phyloP scores from a whole-genome alignment of 2,329 filamentous ascomycete species.

The Fusarium palustre region DNA sequence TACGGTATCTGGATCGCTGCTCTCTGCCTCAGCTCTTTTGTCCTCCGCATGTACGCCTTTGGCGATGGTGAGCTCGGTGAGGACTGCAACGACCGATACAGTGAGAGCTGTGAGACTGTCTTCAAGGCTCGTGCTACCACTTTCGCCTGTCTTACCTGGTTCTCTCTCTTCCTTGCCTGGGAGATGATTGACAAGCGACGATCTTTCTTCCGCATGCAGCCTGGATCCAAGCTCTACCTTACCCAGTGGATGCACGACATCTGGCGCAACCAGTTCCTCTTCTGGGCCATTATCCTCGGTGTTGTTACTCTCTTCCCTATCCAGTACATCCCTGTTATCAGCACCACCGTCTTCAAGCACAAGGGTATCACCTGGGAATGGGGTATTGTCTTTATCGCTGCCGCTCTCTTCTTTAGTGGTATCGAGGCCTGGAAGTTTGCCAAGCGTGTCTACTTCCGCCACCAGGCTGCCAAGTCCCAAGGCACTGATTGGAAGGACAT shows the following conservation, averaged over 20 bases:
- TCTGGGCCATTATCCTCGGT: conserved; percentile 69
- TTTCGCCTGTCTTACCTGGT: conserved; percentile 81
- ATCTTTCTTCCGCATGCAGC: conserved; percentile 80
- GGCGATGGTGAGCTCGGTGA: conserved; percentile 69
- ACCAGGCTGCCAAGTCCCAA: conserved; percentile 36
- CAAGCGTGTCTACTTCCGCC: conserved; percentile 62
- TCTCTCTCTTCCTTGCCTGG: conserved; percentile 81
- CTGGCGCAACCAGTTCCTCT: conserved; percentile 79
- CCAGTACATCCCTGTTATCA: conserved; percentile 71
- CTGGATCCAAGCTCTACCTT: conserved; percentile 68
- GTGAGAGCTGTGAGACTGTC: conserved; percentile 67
- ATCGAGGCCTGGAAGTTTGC: conserved; percentile 70
- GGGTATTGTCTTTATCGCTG: conserved; percentile 67
- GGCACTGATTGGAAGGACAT: conserved; percentile 53
- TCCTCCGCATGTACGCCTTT: conserved; percentile 73
- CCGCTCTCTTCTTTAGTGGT: conserved; percentile 67
- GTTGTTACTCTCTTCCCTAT: conserved; percentile 63
- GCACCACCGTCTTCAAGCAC: conserved; percentile 70
- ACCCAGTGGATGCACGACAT: conserved; percentile 76
- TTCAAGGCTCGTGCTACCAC: conserved; percentile 79
- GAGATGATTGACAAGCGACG: conserved; percentile 80
- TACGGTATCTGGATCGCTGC: conserved; percentile 77
- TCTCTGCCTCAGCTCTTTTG: conserved; percentile 72
- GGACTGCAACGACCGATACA: conserved; percentile 71
- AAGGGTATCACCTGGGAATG: conserved; percentile 72